These are phyloP conservation scores for Acanthamoeba comandoni DNA, from an alignment of 208 protist genomes.

Conservation along the genomic window DNA sequence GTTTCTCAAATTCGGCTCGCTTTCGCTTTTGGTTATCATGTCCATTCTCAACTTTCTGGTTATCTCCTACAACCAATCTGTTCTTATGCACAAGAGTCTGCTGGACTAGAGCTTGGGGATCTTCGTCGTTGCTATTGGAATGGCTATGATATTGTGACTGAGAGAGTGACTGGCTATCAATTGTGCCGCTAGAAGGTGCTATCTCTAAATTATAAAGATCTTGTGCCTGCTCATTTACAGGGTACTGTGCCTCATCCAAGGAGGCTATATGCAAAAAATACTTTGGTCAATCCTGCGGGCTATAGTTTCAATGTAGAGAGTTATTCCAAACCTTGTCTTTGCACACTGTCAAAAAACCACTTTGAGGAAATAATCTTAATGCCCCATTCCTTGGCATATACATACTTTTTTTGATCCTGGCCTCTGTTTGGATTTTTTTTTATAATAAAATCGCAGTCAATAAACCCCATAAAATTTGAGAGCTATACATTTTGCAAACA, in stretches of 20 bases:
- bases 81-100: too few relatives aligned
- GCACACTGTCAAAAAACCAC: constrained; percentile 50
- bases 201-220: too few relatives aligned
- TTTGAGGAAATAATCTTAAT: constrained; percentile 25
- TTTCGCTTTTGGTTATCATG: too few relatives aligned
- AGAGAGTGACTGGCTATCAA: too few relatives aligned
- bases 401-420: constrained; percentile 32
- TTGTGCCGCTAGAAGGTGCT: too few relatives aligned
- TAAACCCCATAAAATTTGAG: neutral
- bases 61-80: too few relatives aligned
- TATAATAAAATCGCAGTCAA: neutral
- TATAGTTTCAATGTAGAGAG: too few relatives aligned
- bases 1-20: too few relatives aligned
- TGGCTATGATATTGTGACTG: too few relatives aligned
- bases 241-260: constrained; percentile 5
- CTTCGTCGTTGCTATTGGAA: too few relatives aligned
- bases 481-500: neutral
- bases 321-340: constrained; percentile 11
- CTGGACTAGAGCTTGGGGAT: too few relatives aligned
- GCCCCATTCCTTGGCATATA: constrained; percentile 16
- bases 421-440: constrained; percentile 7
- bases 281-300: neutral
- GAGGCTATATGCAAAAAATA: neutral
- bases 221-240: neutral
- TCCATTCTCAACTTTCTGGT: too few relatives aligned